These are phyloP conservation scores for Calonectria honghensis DNA, from an alignment of 2,329 filamentous ascomycete genomes.

Conservation along the genomic window DNA sequence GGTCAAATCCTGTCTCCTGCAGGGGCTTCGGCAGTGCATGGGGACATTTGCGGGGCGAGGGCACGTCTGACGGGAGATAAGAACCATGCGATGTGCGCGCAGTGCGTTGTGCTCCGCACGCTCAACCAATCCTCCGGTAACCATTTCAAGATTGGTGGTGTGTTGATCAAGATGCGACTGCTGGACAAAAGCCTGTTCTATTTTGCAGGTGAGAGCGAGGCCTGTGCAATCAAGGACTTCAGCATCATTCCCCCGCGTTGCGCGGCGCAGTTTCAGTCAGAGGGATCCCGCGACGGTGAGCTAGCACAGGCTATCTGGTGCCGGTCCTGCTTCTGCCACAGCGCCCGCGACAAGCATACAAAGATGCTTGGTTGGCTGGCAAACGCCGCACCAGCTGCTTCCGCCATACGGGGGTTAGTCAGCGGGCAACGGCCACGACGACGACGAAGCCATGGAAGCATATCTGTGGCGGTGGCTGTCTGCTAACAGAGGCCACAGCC, in stretches of 20 bases:
- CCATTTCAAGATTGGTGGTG: not conserved
- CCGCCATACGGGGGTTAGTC: not conserved
- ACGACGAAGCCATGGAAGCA: not conserved
- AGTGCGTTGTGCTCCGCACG: not conserved
- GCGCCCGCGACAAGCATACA: not conserved
- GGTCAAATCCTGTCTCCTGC: not conserved
- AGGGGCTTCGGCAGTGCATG: not conserved
- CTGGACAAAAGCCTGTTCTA: not conserved
- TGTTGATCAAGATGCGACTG: not conserved
- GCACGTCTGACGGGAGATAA: not conserved
- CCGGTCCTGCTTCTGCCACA: not conserved
- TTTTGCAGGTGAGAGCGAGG: not conserved
- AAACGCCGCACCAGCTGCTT: not conserved
- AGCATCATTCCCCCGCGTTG: no score
- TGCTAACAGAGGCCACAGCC: not conserved
- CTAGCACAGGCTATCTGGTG: not conserved
- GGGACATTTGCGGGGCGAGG: not conserved
- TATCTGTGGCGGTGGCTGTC: constrained; percentile 21
- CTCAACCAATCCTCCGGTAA: not conserved
- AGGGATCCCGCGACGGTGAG: not conserved
- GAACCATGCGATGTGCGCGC: not conserved
- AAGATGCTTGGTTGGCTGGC: constrained; percentile 1
- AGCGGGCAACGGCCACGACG: not conserved
- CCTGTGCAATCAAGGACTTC: no score
- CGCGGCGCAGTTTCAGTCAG: not conserved